Base-by-base conservation (phyloP, 2,329 filamentous ascomycete species). In the Trichoderma breve region DNA sequence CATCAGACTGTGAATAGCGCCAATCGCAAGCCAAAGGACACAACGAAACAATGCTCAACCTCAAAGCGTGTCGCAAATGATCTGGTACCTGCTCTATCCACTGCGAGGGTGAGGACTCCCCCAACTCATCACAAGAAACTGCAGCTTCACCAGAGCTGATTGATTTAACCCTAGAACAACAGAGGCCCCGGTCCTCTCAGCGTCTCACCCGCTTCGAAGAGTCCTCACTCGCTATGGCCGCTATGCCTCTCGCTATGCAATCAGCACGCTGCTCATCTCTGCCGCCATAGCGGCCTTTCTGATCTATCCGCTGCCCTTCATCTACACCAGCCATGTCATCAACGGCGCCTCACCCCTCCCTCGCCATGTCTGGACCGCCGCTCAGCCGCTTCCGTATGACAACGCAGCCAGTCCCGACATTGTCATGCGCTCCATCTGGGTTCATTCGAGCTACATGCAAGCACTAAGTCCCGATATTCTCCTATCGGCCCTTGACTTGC, bases 361-460 rank as follows among this genome's bases (percentile, higher is more conserved):
- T 34, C 90, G 91, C 77, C 91, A 95, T 87, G 92, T 93, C 75
- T 95, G 93, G 93, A 94, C 92, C 30, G 91, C 91, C 47, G 91
- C 91, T 6, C 88, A 89, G 73, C 88, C 90, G 32, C 83, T 92
- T 69, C 82, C 87, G 43, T 87, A 87, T 62, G 83, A 84, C 69
- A 81, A 82, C 5, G 78, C 82, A 30, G 83, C 84, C 58, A 82
- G 84, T 68, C 87, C 91, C 4, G 92, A 95, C 79, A 89, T 95
- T n/a, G 89, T 92, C 71, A 92, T 95, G 89, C 91, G 92, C 75
- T 93, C 93, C 71, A 87, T 93, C 71, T 95, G 93, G 93, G 87
- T 95, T 18, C 92, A 95, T 77, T 92, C 92, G 74, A 91, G 88
- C 79, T 94, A 94, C 78, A 95, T 95, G 90, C 86, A 90, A 76